phyloP scores from a whole-genome alignment of 2,329 filamentous ascomycete species.

The Trichoderma simmonsii region DNA sequence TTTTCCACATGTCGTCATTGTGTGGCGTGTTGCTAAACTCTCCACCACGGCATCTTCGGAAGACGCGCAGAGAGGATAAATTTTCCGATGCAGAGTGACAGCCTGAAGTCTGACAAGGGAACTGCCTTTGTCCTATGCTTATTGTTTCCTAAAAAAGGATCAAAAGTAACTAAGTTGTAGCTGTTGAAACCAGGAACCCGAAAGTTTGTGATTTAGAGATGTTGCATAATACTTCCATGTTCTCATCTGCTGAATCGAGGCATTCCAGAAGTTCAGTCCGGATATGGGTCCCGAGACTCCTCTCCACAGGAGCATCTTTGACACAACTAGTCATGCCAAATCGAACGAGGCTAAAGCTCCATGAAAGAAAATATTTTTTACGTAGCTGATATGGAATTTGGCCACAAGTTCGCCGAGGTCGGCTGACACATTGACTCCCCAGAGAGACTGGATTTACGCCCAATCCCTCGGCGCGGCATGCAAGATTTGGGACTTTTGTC shows the following conservation, averaged over 20 bases:
- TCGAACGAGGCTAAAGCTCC: not conserved
- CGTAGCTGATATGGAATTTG: not conserved
- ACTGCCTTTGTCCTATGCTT: not conserved
- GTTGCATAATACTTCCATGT: not conserved
- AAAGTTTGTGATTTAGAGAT: not conserved
- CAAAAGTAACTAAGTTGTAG: not conserved
- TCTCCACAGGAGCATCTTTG: not conserved
- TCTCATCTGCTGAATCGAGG: not conserved
- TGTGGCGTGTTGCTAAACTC: not conserved
- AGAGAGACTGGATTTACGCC: not conserved
- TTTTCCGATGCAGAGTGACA: not conserved
- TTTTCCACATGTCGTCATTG: not conserved
- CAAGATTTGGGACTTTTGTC: not conserved
- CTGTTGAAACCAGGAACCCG: not conserved
- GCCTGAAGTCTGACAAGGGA: not conserved
- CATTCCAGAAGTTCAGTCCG: not conserved
- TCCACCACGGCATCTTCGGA: not conserved
- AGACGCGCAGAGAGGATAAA: not conserved
- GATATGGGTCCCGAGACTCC: not conserved
- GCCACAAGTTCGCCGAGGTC: constrained; percentile 5
- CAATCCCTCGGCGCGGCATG: not conserved
- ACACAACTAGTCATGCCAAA: not conserved
- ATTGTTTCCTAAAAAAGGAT: not conserved
- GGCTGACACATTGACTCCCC: not conserved
- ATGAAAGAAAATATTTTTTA: not conserved